Evolutionary conservation across 2,329 filamentous ascomycete species (phyloP).

Genomic region (Apiospora kogelbergensis): DNA sequence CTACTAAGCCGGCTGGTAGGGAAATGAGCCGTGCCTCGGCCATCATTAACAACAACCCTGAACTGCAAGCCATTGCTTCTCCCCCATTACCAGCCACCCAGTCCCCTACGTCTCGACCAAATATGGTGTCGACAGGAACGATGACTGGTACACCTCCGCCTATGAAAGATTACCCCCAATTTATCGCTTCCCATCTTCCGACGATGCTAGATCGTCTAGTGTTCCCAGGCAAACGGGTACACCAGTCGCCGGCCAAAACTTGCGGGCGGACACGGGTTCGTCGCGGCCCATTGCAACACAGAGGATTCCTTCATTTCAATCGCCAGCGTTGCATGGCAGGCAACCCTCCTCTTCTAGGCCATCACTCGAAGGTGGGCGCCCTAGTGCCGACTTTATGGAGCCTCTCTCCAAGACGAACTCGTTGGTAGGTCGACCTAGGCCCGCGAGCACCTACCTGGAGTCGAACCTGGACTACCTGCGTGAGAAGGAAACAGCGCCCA

Average conservation of each 20-base stretch:
- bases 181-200: slow-evolving; percentile 42
- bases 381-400: slow-evolving; percentile 61
- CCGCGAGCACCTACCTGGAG: slow-evolving; percentile 79
- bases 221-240: slow-evolving; percentile 35
- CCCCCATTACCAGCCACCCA: slow-evolving; percentile 31
- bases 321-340: slow-evolving; percentile 34
- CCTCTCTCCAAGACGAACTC: slow-evolving; percentile 61
- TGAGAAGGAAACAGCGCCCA: slow-evolving; percentile 65
- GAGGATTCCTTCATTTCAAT: slow-evolving; percentile 34
- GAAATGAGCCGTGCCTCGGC: slow-evolving; percentile 60
- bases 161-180: slow-evolving; percentile 38
- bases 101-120: slow-evolving; percentile 31
- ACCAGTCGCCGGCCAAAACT: slow-evolving; percentile 20
- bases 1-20: slow-evolving; percentile 35
- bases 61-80: slow-evolving; percentile 57
- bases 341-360: slow-evolving; percentile 58
- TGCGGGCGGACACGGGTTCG: slow-evolving; percentile 24
- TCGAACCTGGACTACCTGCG: slow-evolving; percentile 81
- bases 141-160: slow-evolving; percentile 68
- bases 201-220: slow-evolving; percentile 40
- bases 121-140: slow-evolving; percentile 65
- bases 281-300: slow-evolving; percentile 26
- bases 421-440: slow-evolving; percentile 58
- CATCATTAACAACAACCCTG: slow-evolving; percentile 63
- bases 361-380: slow-evolving; percentile 70